These are phyloP conservation scores for Elymus sibiricus DNA, from an alignment of 176 grass and related monocot species.

Conservation along the genomic window DNA sequence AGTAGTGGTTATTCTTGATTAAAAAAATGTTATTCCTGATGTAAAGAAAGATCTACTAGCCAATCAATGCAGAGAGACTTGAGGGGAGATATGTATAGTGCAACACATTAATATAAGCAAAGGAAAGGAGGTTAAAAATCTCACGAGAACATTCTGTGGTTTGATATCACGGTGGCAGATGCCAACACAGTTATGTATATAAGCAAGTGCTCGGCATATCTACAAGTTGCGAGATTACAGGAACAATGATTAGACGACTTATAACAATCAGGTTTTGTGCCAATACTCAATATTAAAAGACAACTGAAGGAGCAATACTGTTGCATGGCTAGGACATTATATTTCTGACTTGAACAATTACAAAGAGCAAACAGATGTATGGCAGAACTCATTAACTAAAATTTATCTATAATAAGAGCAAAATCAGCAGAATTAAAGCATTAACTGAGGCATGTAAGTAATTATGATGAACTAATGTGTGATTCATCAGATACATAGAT, in stretches of 20 bases:
- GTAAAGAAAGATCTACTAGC: too few relatives aligned
- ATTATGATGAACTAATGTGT: too few relatives aligned
- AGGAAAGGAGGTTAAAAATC: too few relatives aligned
- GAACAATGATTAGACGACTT: constrained; percentile 19
- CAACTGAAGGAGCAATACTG: not conserved
- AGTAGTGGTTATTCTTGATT: too few relatives aligned
- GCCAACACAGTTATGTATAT: constrained; percentile 24
- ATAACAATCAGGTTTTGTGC: not conserved
- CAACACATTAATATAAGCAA: too few relatives aligned
- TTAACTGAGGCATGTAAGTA: constrained; percentile 7
- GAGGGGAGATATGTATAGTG: too few relatives aligned
- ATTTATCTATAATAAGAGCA: not conserved
- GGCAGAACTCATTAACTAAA: not conserved
- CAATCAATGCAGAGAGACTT: too few relatives aligned
- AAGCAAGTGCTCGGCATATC: constrained; percentile 96
- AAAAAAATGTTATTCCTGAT: too few relatives aligned
- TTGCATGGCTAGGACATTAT: not conserved
- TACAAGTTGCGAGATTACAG: constrained; percentile 38
- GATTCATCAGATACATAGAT: constrained; percentile 5
- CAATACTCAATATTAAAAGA: not conserved
- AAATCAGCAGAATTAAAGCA: not conserved
- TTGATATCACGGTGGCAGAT: too few relatives aligned
- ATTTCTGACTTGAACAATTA: constrained; percentile 23
- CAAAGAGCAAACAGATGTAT: constrained; percentile 12
- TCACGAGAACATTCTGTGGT: too few relatives aligned